Evolutionary conservation across 495 filamentous ascomycete genomes (phyloP).

Genomic region (Annulohypoxylon moriforme): DNA sequence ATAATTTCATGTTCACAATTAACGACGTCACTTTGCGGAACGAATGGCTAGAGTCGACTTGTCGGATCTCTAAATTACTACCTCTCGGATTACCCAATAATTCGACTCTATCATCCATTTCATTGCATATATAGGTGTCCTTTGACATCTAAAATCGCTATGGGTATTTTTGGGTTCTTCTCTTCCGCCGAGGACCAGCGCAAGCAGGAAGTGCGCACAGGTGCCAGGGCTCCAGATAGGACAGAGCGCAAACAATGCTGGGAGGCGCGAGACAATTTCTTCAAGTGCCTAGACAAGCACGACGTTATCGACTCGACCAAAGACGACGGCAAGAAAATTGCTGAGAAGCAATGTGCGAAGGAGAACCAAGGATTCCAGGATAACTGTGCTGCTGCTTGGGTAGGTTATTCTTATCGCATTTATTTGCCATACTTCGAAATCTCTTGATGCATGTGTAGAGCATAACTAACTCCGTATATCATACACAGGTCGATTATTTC

Average conservation of each 20-base stretch:
- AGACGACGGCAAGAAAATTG: constrained; percentile 67
- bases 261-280: constrained; percentile 87
- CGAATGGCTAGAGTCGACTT: not conserved
- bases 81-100: not conserved
- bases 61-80: not conserved
- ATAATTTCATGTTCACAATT: constrained; percentile 24
- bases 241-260: constrained; percentile 83
- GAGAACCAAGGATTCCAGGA: constrained; percentile 75
- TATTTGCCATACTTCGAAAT: not conserved
- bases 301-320: constrained; percentile 87
- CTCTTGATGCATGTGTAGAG: not conserved
- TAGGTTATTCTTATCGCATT: constrained; percentile 55
- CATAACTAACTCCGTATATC: constrained; percentile 3
- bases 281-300: constrained; percentile 81
- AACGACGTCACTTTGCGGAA: constrained; percentile 14
- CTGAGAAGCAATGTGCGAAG: constrained; percentile 71
- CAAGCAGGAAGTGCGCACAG: constrained; percentile 64
- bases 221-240: constrained; percentile 79
- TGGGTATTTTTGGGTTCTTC: constrained; percentile 60
- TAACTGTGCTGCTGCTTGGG: constrained; percentile 85
- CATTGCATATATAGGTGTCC: not conserved
- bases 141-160: constrained; percentile 27
- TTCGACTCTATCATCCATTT: not conserved
- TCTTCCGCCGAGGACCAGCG: constrained; percentile 59
- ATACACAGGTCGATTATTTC: constrained; percentile 89